Conservation (phyloP, 768 basidiomycete genomes). For the Trametes coccinea region DNA sequence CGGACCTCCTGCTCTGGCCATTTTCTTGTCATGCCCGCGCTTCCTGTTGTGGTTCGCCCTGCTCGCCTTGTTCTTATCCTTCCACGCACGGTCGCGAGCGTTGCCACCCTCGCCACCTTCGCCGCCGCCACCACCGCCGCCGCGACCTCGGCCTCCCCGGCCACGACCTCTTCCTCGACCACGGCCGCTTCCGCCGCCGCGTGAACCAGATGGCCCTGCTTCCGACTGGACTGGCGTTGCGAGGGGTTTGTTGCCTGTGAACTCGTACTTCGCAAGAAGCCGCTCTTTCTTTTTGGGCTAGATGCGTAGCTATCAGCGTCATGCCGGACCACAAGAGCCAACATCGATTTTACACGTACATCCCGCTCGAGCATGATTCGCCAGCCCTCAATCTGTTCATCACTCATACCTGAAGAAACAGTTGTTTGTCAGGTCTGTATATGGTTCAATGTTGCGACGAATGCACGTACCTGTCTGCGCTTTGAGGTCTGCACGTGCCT, state of each 20-base stretch:
- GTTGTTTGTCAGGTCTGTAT: too few species aligned
- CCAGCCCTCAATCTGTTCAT: slow-evolving; percentile 95
- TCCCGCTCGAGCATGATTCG: slow-evolving; percentile 85
- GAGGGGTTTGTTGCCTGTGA: slow-evolving; percentile 57
- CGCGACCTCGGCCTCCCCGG: slow-evolving; percentile 38
- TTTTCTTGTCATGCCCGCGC: slow-evolving; percentile 87
- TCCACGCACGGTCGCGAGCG: slow-evolving; percentile 64
- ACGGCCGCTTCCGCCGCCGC: slow-evolving; percentile 37
- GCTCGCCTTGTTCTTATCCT: slow-evolving; percentile 76
- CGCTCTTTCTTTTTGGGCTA: slow-evolving; percentile 74
- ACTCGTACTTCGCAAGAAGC: slow-evolving; percentile 75
- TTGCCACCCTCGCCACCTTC: slow-evolving; percentile 40
- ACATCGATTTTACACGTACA: slow-evolving; percentile 45
- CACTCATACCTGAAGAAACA: slow-evolving; percentile 55
- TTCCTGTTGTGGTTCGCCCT: slow-evolving; percentile 74
- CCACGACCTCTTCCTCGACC: slow-evolving; percentile 17
- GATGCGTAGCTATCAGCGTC: not conserved
- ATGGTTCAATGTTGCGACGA: too few species aligned
- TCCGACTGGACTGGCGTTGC: not conserved
- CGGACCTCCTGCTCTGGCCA: slow-evolving; percentile 60
- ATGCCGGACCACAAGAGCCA: not conserved
- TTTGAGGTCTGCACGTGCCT: slow-evolving; percentile 64
- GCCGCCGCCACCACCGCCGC: slow-evolving; percentile 44
- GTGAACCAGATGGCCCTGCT: not conserved
- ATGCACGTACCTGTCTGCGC: slow-evolving; percentile 58